phyloP scores from a whole-genome alignment of 2,329 filamentous ascomycete species.

The Lecanicillium sp. region DNA sequence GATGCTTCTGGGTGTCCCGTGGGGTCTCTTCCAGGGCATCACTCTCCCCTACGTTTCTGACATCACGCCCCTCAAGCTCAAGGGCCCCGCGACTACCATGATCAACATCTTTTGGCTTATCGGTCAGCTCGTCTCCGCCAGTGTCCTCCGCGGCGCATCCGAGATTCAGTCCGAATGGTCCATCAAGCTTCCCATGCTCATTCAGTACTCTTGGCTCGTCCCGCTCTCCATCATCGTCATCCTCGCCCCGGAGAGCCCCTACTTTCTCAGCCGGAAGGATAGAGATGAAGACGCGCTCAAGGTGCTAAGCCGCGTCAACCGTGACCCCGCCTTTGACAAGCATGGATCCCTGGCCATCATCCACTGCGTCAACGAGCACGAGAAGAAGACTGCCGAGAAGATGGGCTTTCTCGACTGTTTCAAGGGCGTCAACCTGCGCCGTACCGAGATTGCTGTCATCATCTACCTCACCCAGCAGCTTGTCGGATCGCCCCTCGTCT shows the following conservation, averaged over 20 bases:
- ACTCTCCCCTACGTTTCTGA: constrained; percentile 34
- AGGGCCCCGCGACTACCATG: constrained; percentile 32
- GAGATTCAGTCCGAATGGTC: constrained; percentile 25
- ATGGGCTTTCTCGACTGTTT: constrained; percentile 31
- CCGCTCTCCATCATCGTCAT: constrained; percentile 27
- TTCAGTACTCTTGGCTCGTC: constrained; percentile 34
- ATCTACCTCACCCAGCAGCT: constrained; percentile 49
- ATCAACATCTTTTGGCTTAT: constrained; percentile 36
- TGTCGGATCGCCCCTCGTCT: constrained; percentile 46
- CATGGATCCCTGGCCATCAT: constrained; percentile 32
- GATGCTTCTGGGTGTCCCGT: constrained; percentile 31
- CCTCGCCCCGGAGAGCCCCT: constrained; percentile 34
- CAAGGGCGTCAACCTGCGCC: constrained; percentile 25
- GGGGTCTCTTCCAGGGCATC: constrained; percentile 28
- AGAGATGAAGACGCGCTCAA: constrained; percentile 24
- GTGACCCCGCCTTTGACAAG: constrained; percentile 23
- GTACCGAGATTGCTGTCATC: constrained; percentile 38
- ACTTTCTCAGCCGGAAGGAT: constrained; percentile 30
- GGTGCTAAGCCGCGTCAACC: constrained; percentile 24
- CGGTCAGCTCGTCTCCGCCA: constrained; percentile 31
- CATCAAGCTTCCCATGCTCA: constrained; percentile 32
- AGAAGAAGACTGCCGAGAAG: constrained; percentile 20
- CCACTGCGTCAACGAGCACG: constrained; percentile 31
- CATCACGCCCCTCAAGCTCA: constrained; percentile 25
- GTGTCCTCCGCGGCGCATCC: constrained; percentile 27